Conservation (phyloP, 2,329 filamentous ascomycete genomes). For the Aspergillus caelatus region DNA sequence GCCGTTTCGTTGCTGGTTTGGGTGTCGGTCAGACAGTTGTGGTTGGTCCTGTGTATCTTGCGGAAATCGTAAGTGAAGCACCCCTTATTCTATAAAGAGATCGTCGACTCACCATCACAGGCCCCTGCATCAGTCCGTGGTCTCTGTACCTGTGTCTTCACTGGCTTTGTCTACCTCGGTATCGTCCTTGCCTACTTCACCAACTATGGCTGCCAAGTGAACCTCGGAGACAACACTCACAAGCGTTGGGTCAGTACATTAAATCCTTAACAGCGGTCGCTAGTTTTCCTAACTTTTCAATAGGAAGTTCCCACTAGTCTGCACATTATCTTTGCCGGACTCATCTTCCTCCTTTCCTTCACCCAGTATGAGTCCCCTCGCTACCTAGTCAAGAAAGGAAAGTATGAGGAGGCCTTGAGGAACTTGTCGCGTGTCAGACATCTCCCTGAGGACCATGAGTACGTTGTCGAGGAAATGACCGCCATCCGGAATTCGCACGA, state of each 20-base stretch:
- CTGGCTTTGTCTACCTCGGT: constrained; percentile 73
- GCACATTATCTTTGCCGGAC: constrained; percentile 74
- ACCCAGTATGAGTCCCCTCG: constrained; percentile 71
- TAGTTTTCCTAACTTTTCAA: not conserved
- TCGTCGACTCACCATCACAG: constrained; percentile 12
- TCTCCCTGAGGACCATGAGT: constrained; percentile 62
- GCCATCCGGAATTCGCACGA: constrained; percentile 68
- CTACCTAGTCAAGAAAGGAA: constrained; percentile 68
- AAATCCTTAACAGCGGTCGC: constrained; percentile 11
- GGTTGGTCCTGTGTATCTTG: constrained; percentile 68
- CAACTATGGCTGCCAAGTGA: constrained; percentile 63
- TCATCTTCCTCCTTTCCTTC: constrained; percentile 72
- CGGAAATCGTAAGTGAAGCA: constrained; percentile 58
- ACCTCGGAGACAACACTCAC: constrained; percentile 50
- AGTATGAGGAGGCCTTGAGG: constrained; percentile 51
- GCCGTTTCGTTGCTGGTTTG: constrained; percentile 48
- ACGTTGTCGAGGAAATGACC: constrained; percentile 63
- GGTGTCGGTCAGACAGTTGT: constrained; percentile 49
- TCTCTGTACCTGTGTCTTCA: constrained; percentile 72
- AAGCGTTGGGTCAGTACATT: constrained; percentile 52
- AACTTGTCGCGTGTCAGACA: constrained; percentile 60
- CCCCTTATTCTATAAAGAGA: not conserved
- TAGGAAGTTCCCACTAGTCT: constrained; percentile 67
- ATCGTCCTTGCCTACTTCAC: constrained; percentile 80
- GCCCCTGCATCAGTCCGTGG: constrained; percentile 69